These are phyloP conservation scores for Gaertneriomyces semiglobifer DNA, from an alignment of 192 early-diverging fungal genomes.

Conservation along the genomic window DNA sequence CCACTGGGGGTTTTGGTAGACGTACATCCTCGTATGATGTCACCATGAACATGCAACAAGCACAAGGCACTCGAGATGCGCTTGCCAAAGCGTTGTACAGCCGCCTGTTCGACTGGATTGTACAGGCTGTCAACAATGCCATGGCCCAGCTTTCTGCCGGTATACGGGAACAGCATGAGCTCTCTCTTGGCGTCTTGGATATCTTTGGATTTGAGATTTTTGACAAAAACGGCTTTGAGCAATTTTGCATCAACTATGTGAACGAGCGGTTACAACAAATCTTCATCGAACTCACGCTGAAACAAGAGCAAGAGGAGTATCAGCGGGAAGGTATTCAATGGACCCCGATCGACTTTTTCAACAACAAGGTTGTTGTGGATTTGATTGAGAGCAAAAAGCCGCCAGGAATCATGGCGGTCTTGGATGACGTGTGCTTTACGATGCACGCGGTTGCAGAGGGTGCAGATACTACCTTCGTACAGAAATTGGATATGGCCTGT, in stretches of 20 bases:
- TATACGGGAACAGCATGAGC: constrained; percentile 48
- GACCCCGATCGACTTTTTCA: constrained; percentile 99
- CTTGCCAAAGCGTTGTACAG: constrained; percentile 86
- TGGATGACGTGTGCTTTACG: constrained; percentile 97
- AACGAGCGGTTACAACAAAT: constrained; percentile 98
- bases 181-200: constrained; percentile 87
- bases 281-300: constrained; percentile 97
- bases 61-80: constrained; percentile 83
- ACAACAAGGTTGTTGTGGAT: constrained; percentile 99
- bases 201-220: constrained; percentile 94
- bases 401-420: constrained; percentile 81
- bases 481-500: constrained; percentile 47
- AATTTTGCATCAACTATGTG: constrained; percentile 99
- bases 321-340: constrained; percentile 93
- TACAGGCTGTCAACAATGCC: constrained; percentile 83
- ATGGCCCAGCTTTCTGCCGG: constrained; percentile 55
- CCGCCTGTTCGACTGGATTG: constrained; percentile 97
- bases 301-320: constrained; percentile 95
- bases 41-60: constrained; percentile 87
- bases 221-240: constrained; percentile 93
- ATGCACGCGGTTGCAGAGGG: constrained; percentile 81
- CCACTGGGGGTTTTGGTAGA: constrained; percentile 52
- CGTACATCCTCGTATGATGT: constrained; percentile 62
- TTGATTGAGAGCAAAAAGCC: constrained; percentile 95
- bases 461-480: constrained; percentile 54